A percentile compares a stretch with the other conserved stretches of the same genome.
phyloP scores from a whole-genome alignment of 768 basidiomycete genomes.

The Crucibulum laeve region DNA sequence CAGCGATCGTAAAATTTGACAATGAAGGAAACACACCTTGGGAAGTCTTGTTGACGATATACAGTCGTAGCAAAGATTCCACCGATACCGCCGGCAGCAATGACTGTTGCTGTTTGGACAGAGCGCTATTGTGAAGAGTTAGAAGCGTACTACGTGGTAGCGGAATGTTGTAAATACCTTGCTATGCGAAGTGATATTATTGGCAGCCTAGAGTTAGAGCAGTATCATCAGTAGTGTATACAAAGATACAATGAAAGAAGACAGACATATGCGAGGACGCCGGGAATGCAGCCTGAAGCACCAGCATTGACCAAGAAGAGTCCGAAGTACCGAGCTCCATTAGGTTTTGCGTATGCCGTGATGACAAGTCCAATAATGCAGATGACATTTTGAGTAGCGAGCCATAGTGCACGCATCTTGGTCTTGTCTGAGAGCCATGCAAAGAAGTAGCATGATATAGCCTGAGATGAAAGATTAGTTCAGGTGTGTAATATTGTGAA shows the following conservation, averaged over 20 bases:
- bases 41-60: constrained; percentile 30
- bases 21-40: constrained; percentile 14
- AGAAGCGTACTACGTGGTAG: too few relatives aligned
- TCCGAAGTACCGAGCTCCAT: constrained; percentile 28
- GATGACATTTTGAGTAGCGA: constrained; percentile 25
- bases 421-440: constrained; percentile 33
- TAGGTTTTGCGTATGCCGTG: constrained; percentile 21
- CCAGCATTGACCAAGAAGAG: constrained; percentile 31
- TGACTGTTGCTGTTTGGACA: constrained; percentile 31
- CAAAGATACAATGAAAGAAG: not conserved
- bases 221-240: not conserved
- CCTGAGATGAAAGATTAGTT: constrained; percentile 14
- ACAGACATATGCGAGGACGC: constrained; percentile 34
- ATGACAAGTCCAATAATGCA: constrained; percentile 27
- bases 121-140: constrained; percentile 21
- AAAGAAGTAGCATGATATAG: constrained; percentile 28
- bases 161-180: not conserved
- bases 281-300: constrained; percentile 29
- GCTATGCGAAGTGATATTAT: constrained; percentile 3
- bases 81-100: constrained; percentile 31
- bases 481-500: not conserved
- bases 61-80: constrained; percentile 34
- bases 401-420: constrained; percentile 26
- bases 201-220: not conserved
- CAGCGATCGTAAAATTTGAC: not conserved